Evolutionary conservation across 1,139 yeast species (phyloP), one percentile per base, ranked within the genome.

Genomic region (Debaryomycetaceae sp.): DNA sequence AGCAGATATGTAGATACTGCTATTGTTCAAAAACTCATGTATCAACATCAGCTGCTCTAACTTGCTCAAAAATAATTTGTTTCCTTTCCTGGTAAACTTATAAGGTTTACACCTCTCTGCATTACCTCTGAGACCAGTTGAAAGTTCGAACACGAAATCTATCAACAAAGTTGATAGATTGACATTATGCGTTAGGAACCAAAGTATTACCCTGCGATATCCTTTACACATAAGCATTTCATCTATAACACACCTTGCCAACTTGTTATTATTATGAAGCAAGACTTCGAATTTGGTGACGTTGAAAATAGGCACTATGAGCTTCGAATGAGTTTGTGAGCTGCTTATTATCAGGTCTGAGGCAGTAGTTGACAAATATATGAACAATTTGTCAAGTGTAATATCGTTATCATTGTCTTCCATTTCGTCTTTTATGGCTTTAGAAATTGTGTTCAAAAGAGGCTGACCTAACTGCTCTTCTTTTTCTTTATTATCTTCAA

Each of bases 201-300:
- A 81, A 30, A 84, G 78, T n/a, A 82, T 53, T 0, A 74, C 75
- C 31, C 87, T 59, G 45, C 89, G 67, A 48, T 70, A 74, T 0
- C 87, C 87, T 40, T 65, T 61, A 41, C 80, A 75, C 86, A 83
- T 81, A 37, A 83, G 62, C 70, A 84, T 64, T 57, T 84, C 91
- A 58, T 83, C 88, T 59, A 82, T 65, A 36, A 82, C 58, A 22
- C 75, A 64, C 52, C 79, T 71, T 0, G 82, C 75, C 6, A 80
- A 59, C 19, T 70, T 63, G n/a, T 62, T 59, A 42, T 67, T 61
- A 38, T 58, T 61, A 26, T 58, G 63, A 18, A 72, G 51, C 6
- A 72, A 48, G 30, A 70, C 48, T 45, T 72, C 77, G 45, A 69
- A 66, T 17, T 58, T 59, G 13, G 69, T 65, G 13, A 67, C 58